Percentiles rank a stretch among this genome's conserved stretches.
Conservation (phyloP, 768 basidiomycete genomes). For the Tremella mesenterica region DNA sequence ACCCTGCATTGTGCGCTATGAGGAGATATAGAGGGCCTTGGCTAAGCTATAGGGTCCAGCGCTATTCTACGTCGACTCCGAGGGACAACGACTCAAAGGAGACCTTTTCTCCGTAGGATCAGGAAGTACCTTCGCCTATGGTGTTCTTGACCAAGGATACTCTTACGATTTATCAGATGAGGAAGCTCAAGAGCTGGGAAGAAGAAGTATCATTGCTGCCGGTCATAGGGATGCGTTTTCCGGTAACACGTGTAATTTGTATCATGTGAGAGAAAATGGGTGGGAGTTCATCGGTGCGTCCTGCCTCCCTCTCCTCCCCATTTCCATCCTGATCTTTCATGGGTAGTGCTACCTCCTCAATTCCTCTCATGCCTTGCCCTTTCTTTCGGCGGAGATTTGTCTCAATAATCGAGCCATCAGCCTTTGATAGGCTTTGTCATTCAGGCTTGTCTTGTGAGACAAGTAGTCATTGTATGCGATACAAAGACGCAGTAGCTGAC, state of each 20-base stretch:
- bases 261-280: slow-evolving; percentile 86
- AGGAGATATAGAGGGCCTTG: too few relatives aligned
- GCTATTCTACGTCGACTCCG: slow-evolving; percentile 95
- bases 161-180: slow-evolving; percentile 84
- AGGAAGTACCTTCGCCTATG: slow-evolving; percentile 97
- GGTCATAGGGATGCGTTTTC: slow-evolving; percentile 60
- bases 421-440: too few relatives aligned
- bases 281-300: slow-evolving; percentile 84
- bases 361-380: background rate
- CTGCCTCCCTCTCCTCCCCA: background rate
- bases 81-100: slow-evolving; percentile 89
- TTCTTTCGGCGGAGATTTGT: too few relatives aligned
- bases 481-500: background rate
- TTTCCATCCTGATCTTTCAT: background rate
- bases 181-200: slow-evolving; percentile 87
- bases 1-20: too few relatives aligned
- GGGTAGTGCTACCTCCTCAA: background rate
- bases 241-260: slow-evolving; percentile 82
- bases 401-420: too few relatives aligned
- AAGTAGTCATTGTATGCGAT: too few relatives aligned
- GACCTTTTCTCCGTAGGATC: slow-evolving; percentile 98
- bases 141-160: slow-evolving; percentile 77
- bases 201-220: slow-evolving; percentile 91
- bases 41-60: slow-evolving; percentile 62
- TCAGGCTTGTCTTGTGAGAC: background rate